Evolutionary conservation across 768 basidiomycete species (phyloP), one percentile per base, ranked within the genome.

Genomic region (Kwoniella newhampshirensis): DNA sequence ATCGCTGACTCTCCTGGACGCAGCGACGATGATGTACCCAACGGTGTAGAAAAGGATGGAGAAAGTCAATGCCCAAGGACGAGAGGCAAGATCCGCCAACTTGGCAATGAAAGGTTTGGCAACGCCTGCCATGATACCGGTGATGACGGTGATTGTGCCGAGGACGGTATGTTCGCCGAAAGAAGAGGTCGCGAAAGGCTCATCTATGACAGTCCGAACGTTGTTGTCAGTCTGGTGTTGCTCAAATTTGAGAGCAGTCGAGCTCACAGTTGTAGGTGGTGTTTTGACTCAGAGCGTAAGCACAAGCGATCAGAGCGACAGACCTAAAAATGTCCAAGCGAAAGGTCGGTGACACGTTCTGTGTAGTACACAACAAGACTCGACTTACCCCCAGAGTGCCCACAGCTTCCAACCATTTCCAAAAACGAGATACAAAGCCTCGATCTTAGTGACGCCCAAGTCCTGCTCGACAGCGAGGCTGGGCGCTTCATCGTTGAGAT

Each of bases 21-120:
- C 62, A 21, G 69, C 64, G 18, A 70, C 65, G 51, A 77, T 64
- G 62, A 73, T 61, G 42, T 68, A 71, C 13, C 76, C 76, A 42
- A 74, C 25, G 20, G 62, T 63, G 39, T 72, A 70, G 47, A 67
- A 67, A 15, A 63, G 43, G 26, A 73, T 37, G 9, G 64, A 53
- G 37, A 73, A 41, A 20, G 53, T 15, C 36, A 71, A 66, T 17
- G 71, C 63, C 23, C 50, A 48, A 9, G 73, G 73, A 7, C 76
- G 63, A 8, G 62, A 63, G 44, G 63, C 62, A 11, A 74, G 55
- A 56, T 77, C 76, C 43, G 67, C 55, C 25, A 68, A 57, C 54
- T 73, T 73, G 49, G 61, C 68, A 46, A 73, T 66, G 59, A 73
- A 75, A 2, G 75, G 73, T 13, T 70, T 59, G 30, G 63, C 54